Evolutionary conservation across 2,329 filamentous ascomycete genomes (phyloP).

Genomic region (Nectriaceae sp.): DNA sequence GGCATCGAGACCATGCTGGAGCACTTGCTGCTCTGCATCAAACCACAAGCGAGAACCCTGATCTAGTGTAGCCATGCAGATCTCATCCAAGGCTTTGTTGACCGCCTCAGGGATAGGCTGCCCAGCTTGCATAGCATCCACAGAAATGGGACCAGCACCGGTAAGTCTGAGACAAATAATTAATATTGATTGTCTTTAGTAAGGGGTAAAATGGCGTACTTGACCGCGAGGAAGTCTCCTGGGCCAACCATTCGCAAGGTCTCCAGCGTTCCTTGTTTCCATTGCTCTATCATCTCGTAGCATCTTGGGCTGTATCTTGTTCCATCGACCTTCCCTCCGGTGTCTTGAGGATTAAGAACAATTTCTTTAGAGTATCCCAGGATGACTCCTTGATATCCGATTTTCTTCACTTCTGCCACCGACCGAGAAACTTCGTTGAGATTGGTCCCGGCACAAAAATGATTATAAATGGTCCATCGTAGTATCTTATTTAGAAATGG

Average conservation of each 20-base stretch:
- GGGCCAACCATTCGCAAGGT: slow-evolving; percentile 51
- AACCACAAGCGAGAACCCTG: slow-evolving; percentile 43
- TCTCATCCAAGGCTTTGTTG: slow-evolving; percentile 40
- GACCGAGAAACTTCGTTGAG: slow-evolving; percentile 47
- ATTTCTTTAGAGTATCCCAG: slow-evolving; percentile 56
- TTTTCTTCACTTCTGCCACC: slow-evolving; percentile 44
- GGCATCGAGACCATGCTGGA: slow-evolving; percentile 39
- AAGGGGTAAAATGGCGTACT: slow-evolving; percentile 36
- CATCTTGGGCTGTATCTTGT: slow-evolving; percentile 11
- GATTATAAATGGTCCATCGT: slow-evolving; percentile 51
- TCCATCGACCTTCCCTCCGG: neutral
- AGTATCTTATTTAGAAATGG: slow-evolving; percentile 42
- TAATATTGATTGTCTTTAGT: neutral
- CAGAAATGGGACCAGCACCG: slow-evolving; percentile 42
- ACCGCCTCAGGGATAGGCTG: slow-evolving; percentile 39
- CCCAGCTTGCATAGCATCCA: slow-evolving; percentile 37
- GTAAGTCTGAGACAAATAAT: slow-evolving; percentile 34
- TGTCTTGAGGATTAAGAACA: slow-evolving; percentile 31
- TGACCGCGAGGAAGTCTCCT: slow-evolving; percentile 61
- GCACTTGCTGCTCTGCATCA: slow-evolving; percentile 47
- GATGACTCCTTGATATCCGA: slow-evolving; percentile 55
- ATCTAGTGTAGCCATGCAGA: slow-evolving; percentile 37
- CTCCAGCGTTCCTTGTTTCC: slow-evolving; percentile 54
- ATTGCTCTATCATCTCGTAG: slow-evolving; percentile 39
- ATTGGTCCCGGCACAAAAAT: slow-evolving; percentile 58